Percentiles rank a stretch among this genome's conserved stretches.
These are phyloP conservation scores for Alternaria solani DNA, from an alignment of 2,329 filamentous ascomycete species.

Conservation along the genomic window DNA sequence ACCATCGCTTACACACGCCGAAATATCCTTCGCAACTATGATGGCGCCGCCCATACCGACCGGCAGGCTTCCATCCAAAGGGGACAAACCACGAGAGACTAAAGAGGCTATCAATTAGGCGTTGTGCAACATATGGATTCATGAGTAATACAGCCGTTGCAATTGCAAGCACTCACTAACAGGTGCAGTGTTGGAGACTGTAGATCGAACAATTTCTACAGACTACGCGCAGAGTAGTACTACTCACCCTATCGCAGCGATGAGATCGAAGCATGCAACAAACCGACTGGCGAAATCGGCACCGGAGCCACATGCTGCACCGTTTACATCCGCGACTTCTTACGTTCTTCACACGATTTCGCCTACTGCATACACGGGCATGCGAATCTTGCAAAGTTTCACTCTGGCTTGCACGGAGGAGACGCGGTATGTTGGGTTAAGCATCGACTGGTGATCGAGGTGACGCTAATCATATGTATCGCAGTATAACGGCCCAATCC, in stretches of 20 bases:
- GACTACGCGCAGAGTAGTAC: conserved; percentile 10
- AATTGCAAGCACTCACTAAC: neutral
- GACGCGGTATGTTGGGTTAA: conserved; percentile 18
- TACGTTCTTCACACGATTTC: conserved; percentile 24
- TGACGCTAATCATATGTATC: neutral
- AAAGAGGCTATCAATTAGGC: conserved; percentile 13
- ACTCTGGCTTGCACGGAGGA: conserved; percentile 3
- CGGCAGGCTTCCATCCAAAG: neutral
- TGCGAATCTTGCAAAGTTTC: conserved; percentile 20
- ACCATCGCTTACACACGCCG: conserved; percentile 5
- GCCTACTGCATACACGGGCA: conserved; percentile 29
- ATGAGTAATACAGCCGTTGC: conserved; percentile 1
- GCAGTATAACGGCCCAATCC: conserved; percentile 29
- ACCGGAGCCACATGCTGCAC: conserved; percentile 7
- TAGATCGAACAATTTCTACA: neutral
- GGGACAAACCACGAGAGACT: conserved; percentile 6
- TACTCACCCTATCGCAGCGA: conserved; percentile 14
- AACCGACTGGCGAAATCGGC: neutral
- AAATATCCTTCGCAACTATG: neutral
- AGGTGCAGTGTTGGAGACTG: neutral
- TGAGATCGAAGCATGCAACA: conserved; percentile 2
- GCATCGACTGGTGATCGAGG: neutral
- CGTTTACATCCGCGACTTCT: conserved; percentile 34
- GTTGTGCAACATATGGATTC: conserved; percentile 16
- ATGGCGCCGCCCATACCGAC: neutral